These are phyloP conservation scores for Paspalum vaginatum DNA, from an alignment of 176 grass and related monocot genomes.

Conservation along the genomic window DNA sequence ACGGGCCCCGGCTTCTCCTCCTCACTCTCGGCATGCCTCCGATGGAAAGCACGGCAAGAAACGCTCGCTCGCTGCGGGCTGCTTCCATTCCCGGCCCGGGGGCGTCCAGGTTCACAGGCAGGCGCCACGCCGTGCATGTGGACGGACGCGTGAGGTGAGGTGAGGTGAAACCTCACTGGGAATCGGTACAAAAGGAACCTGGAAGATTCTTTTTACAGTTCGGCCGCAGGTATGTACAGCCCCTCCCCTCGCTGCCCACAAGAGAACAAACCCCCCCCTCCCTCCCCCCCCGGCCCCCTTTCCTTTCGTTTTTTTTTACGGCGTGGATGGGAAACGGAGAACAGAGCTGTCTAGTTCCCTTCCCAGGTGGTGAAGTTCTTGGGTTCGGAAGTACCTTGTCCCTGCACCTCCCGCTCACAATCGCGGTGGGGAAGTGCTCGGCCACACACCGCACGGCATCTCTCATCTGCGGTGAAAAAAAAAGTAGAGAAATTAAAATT, in stretches of 20 bases:
- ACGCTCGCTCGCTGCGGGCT: background rate
- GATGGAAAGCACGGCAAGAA: background rate
- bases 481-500: too few relatives aligned
- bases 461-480: slow-evolving; percentile 62
- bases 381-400: slow-evolving; percentile 74
- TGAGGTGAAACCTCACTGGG: background rate
- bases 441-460: slow-evolving; percentile 64
- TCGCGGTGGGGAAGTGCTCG: slow-evolving; percentile 80
- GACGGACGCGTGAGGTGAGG: background rate
- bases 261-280: background rate
- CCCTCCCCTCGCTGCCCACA: background rate
- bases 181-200: slow-evolving; percentile 23
- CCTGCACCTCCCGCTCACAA: slow-evolving; percentile 80
- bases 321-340: background rate
- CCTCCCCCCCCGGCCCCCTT: too few relatives aligned
- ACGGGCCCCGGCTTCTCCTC: too few relatives aligned
- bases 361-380: background rate
- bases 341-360: background rate
- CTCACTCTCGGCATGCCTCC: background rate
- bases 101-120: too few relatives aligned
- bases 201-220: slow-evolving; percentile 32
- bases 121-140: slow-evolving; percentile 16
- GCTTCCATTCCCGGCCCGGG: too few relatives aligned
- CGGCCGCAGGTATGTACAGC: too few relatives aligned
- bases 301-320: background rate